Conservation (phyloP, 345 rosid species). For the Noccaea bulbosa region DNA sequence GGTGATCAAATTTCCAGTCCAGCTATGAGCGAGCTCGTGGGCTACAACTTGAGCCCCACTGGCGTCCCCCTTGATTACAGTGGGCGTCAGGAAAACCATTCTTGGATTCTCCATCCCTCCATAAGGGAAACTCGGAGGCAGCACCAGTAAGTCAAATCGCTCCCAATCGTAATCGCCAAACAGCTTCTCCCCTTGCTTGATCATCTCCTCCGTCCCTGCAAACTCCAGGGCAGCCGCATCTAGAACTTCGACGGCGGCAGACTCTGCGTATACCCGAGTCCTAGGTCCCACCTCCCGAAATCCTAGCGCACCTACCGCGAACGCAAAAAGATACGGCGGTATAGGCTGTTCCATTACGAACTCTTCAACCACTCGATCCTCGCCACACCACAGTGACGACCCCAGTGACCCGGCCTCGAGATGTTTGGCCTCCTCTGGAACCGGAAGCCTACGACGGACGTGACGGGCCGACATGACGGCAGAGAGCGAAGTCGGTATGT, state of each 20-base stretch:
- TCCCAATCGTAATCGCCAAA: constrained; percentile 90
- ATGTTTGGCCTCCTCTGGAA: constrained; percentile 50
- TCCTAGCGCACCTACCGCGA: constrained; percentile 87
- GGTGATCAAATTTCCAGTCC: constrained; percentile 94
- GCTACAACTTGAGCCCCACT: constrained; percentile 92
- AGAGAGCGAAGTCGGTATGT: constrained; percentile 67
- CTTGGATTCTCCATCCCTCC: constrained; percentile 97
- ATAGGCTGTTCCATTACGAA: constrained; percentile 88
- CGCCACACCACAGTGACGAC: constrained; percentile 57
- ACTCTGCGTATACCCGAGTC: constrained; percentile 81
- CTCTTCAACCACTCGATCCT: constrained; percentile 82
- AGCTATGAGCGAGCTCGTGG: constrained; percentile 90
- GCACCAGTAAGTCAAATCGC: constrained; percentile 79
- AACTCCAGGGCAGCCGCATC: constrained; percentile 86
- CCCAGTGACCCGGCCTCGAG: constrained; percentile 31
- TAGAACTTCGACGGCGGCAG: constrained; percentile 50
- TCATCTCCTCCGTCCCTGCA: constrained; percentile 90
- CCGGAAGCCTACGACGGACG: constrained; percentile 63
- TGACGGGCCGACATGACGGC: constrained; percentile 91
- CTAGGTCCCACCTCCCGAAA: constrained; percentile 84
- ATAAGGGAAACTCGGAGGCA: constrained; percentile 93
- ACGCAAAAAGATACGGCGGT: constrained; percentile 92
- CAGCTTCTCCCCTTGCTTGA: constrained; percentile 75
- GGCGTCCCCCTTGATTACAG: constrained; percentile 87
- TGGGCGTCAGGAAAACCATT: constrained; percentile 88